Percentiles rank a stretch among this genome's conserved stretches.
Evolutionary conservation across 495 filamentous ascomycete genomes (phyloP).

Genomic region (Polyplosphaeria fusca): DNA sequence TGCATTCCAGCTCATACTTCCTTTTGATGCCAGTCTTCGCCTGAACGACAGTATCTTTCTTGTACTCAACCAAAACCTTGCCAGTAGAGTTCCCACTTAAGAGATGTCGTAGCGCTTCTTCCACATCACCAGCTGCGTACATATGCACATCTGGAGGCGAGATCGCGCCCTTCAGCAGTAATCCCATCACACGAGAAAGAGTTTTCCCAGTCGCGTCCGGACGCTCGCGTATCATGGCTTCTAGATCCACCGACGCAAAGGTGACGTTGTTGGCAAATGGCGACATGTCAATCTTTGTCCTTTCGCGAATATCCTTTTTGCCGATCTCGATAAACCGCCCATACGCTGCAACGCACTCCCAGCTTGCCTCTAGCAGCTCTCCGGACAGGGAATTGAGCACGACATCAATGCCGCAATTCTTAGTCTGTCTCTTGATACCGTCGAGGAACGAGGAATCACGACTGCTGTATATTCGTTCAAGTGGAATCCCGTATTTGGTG

Average conservation of each 20-base stretch:
- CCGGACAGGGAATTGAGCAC: slow-evolving; percentile 14
- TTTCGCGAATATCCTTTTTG: slow-evolving; percentile 9
- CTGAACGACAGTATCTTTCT: neutral
- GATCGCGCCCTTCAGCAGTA: neutral
- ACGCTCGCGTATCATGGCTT: neutral
- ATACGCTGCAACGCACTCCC: slow-evolving; percentile 1
- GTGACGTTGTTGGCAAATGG: slow-evolving; percentile 1
- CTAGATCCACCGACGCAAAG: neutral
- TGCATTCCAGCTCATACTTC: neutral
- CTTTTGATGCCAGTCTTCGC: neutral
- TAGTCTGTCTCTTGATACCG: neutral
- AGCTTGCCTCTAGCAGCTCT: neutral
- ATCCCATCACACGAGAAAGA: neutral
- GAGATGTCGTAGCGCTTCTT: neutral
- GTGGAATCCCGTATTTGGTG: neutral
- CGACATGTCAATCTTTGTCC: neutral
- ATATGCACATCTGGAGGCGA: neutral
- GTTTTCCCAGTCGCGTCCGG: neutral
- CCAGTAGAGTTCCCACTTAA: neutral
- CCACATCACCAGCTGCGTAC: neutral
- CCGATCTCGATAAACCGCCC: slow-evolving; percentile 26
- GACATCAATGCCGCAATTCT: slow-evolving; percentile 10
- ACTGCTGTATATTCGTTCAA: slow-evolving; percentile 11
- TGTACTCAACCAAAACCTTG: neutral
- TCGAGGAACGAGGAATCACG: slow-evolving; percentile 7